Conservation (phyloP, 1,139 yeast genomes). For the Sugiyamaella japonica region DNA sequence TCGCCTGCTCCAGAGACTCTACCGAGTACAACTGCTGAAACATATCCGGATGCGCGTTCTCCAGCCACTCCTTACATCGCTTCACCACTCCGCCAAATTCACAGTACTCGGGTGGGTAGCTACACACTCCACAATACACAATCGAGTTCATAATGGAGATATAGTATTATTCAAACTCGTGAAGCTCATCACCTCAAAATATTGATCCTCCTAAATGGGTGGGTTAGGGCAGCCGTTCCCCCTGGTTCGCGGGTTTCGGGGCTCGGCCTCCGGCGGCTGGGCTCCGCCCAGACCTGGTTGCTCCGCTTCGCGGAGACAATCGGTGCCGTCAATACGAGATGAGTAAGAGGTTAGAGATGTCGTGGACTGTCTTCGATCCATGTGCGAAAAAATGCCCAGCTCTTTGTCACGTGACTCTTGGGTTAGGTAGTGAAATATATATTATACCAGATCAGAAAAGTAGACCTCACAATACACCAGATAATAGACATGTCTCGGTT, state of each 20-base stretch:
- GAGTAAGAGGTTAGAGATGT: neutral
- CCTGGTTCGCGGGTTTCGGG: no score
- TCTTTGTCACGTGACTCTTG: neutral
- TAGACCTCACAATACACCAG: neutral
- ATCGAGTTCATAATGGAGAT: constrained; percentile 20
- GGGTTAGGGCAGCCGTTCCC: no score
- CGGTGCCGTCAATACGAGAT: no score
- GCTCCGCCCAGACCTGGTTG: no score
- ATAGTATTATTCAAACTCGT: neutral
- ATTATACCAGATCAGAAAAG: neutral
- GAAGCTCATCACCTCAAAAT: no score
- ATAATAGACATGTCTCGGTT: constrained; percentile 14
- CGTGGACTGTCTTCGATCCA: no score
- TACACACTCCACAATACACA: constrained; percentile 80
- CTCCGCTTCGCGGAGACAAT: no score
- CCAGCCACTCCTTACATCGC: constrained; percentile 83
- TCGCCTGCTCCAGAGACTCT: constrained; percentile 47
- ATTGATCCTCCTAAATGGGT: no score
- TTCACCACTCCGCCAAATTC: constrained; percentile 84
- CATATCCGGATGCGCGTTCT: constrained; percentile 56
- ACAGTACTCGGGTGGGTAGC: constrained; percentile 91
- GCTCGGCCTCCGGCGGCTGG: no score
- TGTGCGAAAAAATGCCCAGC: no score
- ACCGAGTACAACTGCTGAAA: constrained; percentile 62
- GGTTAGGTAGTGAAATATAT: neutral